Evolutionary conservation across 2,329 filamentous ascomycete genomes (phyloP).

Genomic region (Elsinoe necatrix): DNA sequence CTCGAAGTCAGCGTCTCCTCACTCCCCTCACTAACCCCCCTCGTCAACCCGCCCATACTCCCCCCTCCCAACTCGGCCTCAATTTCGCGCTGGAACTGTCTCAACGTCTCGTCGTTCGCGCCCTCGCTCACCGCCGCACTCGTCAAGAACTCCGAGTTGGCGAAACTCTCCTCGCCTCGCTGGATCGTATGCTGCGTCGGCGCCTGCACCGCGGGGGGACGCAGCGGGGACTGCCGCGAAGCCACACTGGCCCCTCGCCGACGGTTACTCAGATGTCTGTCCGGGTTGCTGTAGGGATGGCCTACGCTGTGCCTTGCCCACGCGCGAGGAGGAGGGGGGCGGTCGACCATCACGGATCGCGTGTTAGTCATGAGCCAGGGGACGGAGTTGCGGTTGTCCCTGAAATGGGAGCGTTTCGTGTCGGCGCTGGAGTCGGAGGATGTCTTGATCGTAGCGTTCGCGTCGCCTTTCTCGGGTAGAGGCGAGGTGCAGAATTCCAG

Average conservation of each 20-base stretch:
- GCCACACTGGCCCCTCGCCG: background rate
- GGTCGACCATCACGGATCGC: background rate
- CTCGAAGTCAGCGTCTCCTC: constrained; percentile 1
- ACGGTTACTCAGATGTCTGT: background rate
- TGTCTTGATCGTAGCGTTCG: background rate
- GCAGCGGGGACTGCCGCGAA: background rate
- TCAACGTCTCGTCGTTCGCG: constrained; percentile 12
- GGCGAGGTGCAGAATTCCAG: constrained; percentile 15
- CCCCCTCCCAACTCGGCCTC: constrained; percentile 8
- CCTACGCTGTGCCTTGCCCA: background rate
- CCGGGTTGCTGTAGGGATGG: background rate
- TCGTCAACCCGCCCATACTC: background rate
- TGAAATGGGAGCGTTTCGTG: background rate
- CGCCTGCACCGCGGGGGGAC: background rate
- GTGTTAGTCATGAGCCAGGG: constrained; percentile 14
- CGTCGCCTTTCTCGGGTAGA: background rate
- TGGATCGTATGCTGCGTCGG: constrained; percentile 9
- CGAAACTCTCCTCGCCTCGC: constrained; percentile 9
- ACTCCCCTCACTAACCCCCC: background rate
- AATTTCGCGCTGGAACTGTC: constrained; percentile 14
- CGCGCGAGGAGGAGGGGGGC: background rate
- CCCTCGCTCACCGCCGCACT: constrained; percentile 9
- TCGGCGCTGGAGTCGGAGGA: background rate
- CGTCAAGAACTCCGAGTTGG: constrained; percentile 11
- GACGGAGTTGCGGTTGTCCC: constrained; percentile 7